A percentile compares a stretch with the other conserved stretches of the same genome.
Conservation (phyloP, 208 protist genomes). For the Trypanosoma melophagium region DNA sequence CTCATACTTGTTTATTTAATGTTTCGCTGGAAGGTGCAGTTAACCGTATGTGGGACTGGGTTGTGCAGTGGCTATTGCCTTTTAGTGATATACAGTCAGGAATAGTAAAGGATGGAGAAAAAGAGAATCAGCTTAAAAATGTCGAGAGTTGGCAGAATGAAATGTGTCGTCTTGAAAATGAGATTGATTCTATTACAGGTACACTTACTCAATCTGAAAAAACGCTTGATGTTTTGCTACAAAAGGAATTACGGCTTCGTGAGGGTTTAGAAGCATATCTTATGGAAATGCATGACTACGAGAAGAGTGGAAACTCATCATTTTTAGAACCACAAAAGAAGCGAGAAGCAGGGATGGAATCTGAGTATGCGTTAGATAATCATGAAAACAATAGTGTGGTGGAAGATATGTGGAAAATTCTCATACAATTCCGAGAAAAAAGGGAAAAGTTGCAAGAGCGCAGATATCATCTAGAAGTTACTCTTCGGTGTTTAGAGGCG, state of each 20-base stretch:
- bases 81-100: neutral
- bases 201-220: constrained; percentile 16
- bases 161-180: neutral
- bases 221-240: neutral
- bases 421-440: constrained; percentile 11
- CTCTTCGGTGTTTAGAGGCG: constrained; percentile 17
- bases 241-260: constrained; percentile 16
- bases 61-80: too few relatives aligned
- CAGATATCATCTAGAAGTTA: constrained; percentile 5
- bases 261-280: constrained; percentile 17
- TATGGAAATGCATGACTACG: constrained; percentile 21
- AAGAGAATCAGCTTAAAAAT: neutral
- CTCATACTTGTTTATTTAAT: neutral
- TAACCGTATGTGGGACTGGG: too few relatives aligned
- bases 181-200: constrained; percentile 1
- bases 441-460: constrained; percentile 20
- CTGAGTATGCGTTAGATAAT: too few relatives aligned
- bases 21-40: neutral
- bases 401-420: constrained; percentile 1
- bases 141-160: constrained; percentile 1
- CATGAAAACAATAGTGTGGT: neutral
- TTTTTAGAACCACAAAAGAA: neutral
- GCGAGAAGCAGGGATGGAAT: neutral
- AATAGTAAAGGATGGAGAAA: neutral
- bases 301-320: neutral